phyloP scores from a whole-genome alignment of 805 yeast species.

The Candida schatavii region DNA sequence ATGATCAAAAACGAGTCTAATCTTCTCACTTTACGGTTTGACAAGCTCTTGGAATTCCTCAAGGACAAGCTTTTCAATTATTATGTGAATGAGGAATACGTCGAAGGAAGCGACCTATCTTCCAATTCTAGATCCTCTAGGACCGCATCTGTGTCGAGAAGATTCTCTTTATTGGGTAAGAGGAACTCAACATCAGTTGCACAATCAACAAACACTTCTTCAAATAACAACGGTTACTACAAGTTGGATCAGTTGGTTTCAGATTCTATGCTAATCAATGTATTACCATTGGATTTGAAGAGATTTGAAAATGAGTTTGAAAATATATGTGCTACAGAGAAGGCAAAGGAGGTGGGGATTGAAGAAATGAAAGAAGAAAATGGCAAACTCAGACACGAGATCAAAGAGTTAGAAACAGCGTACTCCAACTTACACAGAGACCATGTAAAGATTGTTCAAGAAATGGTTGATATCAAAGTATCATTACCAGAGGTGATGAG shows the following conservation, averaged over 20 bases:
- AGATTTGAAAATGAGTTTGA: constrained; percentile 73
- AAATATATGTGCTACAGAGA: constrained; percentile 67
- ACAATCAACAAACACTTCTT: constrained; percentile 7
- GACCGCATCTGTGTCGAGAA: constrained; percentile 13
- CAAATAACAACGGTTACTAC: constrained; percentile 34
- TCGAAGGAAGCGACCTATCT: constrained; percentile 9
- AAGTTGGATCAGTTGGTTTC: constrained; percentile 70
- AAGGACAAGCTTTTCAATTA: constrained; percentile 76
- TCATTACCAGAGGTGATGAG: constrained; percentile 70
- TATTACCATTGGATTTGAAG: constrained; percentile 69
- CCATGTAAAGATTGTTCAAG: constrained; percentile 84
- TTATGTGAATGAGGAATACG: constrained; percentile 49
- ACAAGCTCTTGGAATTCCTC: constrained; percentile 68
- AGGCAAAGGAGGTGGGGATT: constrained; percentile 60
- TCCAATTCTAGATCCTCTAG: constrained; percentile 3
- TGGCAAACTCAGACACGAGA: constrained; percentile 69
- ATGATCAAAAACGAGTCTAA: constrained; percentile 65
- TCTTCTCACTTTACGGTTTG: constrained; percentile 66
- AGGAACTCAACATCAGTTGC: constrained; percentile 13
- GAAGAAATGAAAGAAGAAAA: constrained; percentile 60
- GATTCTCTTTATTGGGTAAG: constrained; percentile 26
- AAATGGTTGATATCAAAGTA: constrained; percentile 77
- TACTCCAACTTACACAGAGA: constrained; percentile 71
- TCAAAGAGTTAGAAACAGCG: constrained; percentile 67
- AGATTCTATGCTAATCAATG: constrained; percentile 72